Base-by-base conservation (phyloP, 441 rosid species). In the Manihot esculenta region DNA sequence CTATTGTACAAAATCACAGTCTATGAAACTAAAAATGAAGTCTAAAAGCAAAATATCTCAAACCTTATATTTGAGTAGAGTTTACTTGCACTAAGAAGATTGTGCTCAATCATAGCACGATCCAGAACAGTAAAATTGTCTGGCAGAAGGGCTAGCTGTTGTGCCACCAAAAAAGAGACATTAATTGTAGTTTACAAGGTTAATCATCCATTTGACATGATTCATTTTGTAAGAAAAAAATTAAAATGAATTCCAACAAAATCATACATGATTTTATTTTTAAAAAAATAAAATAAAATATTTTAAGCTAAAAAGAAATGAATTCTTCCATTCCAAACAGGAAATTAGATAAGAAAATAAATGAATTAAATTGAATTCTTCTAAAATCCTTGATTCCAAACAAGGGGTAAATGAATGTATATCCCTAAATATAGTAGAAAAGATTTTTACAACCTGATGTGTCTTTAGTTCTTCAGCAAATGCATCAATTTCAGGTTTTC, bases 81-180 rank as follows among this genome's bases (percentile, higher is more conserved):
- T 74, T 95, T 95, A 84, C 98, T 95, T 33, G 98, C 98, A 82
- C 99, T 95, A 59, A 89, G 84, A 76, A 95, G 97, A 79, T 93
- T 93, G 80, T 95, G 99, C 87, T 95, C 98, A 79, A 95, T 93
- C 97, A 93, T 93, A 68, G 99, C 97, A 62, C 98, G 97, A 75
- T 91, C 99, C 74, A 95, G 86, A 73, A 93, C 98, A 6, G 98
- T 95, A 66, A 93, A 93, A 79, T 89, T 95, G 82, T 95, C 98
- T 13, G 99, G 97, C 74, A 95, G 82, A 53, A 80, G 79, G 20
- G 98, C 99, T 93, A 93, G 91, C 99, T 95, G 92, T 75, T 75
- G n/a, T 71, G 68, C 27, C 56, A 71, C 13, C 41, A 66, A 72
- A 21, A 61, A 72, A 72, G 76, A 33, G 56, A 44, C 23, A n/a